Percentiles rank a stretch among this genome's conserved stretches.
Evolutionary conservation across 169 alveolate species (phyloP).

Genomic region (Theileria orientalis): DNA sequence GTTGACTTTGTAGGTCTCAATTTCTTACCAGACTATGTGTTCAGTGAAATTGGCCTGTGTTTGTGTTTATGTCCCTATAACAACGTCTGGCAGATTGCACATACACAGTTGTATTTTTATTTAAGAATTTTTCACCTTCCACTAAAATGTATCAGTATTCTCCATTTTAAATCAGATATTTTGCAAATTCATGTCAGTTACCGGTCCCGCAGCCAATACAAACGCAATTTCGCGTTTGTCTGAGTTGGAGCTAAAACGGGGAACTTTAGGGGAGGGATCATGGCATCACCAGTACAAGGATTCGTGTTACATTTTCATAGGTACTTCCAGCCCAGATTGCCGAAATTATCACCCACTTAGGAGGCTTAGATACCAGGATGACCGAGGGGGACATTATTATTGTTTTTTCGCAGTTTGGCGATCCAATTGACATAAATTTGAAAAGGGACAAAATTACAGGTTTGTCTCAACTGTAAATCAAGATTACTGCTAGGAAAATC

Average conservation of each 20-base stretch:
- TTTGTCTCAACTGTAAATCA: constrained; percentile 5
- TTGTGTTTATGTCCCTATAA: background rate
- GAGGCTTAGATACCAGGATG: constrained; percentile 90
- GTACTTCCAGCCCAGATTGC: constrained; percentile 19
- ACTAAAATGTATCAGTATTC: background rate
- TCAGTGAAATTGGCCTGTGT: background rate
- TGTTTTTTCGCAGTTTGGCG: constrained; percentile 97
- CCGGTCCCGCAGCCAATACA: constrained; percentile 65
- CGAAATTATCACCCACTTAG: background rate
- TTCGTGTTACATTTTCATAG: constrained; percentile 74
- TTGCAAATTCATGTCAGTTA: constrained; percentile 48
- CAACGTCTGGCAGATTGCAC: no score
- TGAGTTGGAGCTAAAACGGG: constrained; percentile 74
- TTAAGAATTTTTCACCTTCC: background rate
- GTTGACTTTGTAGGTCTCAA: background rate
- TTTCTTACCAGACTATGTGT: background rate
- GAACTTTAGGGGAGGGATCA: constrained; percentile 71
- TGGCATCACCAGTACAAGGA: constrained; percentile 81
- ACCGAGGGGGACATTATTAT: constrained; percentile 97
- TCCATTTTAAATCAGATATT: background rate
- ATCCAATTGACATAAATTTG: constrained; percentile 92
- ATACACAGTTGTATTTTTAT: no score
- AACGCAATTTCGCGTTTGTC: constrained; percentile 65
- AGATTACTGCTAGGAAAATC: constrained; percentile 67
- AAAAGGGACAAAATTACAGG: constrained; percentile 95